A percentile compares a stretch with the other conserved stretches of the same genome.
Conservation (phyloP, 495 filamentous ascomycete species). For the Clohesyomyces aquaticus region DNA sequence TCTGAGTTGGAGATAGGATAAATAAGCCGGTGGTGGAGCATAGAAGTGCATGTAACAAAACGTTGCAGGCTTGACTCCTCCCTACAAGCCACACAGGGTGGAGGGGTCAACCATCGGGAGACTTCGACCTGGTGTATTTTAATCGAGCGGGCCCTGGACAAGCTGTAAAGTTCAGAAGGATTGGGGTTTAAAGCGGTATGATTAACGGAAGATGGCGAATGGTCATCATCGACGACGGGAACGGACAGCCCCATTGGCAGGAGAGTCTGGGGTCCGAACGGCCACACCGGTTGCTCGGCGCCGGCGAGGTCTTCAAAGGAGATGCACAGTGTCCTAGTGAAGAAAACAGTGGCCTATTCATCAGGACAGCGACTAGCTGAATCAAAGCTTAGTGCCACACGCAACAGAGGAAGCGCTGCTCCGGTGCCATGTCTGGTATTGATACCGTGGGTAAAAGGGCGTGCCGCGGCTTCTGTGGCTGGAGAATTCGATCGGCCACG, state of each 20-base stretch:
- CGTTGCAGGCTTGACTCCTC: not conserved
- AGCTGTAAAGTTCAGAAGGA: not conserved
- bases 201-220: not conserved
- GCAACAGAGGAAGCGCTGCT: not conserved
- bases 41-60: too few relatives aligned
- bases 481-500: not conserved
- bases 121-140: not conserved
- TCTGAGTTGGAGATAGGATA: not conserved
- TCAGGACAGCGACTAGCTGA: not conserved
- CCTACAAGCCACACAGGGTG: not conserved
- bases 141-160: not conserved
- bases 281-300: not conserved
- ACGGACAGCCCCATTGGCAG: not conserved
- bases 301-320: not conserved
- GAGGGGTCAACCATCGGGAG: not conserved
- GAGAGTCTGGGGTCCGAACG: not conserved
- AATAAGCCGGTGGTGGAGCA: too few relatives aligned
- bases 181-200: not conserved
- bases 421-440: not conserved
- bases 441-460: not conserved
- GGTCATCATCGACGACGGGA: not conserved
- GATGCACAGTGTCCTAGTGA: not conserved
- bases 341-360: not conserved
- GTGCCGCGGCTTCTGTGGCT: not conserved
- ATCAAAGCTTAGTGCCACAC: not conserved